Evolutionary conservation across 805 yeast species (phyloP).

Genomic region (Candida sanyiensis): DNA sequence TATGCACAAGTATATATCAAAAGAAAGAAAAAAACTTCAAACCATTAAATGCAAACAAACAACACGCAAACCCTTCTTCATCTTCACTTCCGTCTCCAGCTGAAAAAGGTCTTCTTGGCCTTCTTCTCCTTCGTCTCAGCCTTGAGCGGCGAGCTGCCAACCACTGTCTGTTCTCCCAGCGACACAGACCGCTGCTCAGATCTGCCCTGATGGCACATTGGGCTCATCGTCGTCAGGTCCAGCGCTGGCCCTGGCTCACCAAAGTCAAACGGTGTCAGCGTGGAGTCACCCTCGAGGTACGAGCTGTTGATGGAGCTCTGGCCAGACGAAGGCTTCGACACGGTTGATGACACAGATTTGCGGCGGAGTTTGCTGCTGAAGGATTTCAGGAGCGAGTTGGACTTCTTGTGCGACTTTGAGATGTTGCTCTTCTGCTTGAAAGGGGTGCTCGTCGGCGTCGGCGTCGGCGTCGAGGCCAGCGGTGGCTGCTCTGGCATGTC

Average conservation of each 20-base stretch:
- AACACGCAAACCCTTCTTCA: not conserved
- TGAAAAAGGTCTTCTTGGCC: constrained; percentile 11
- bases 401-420: constrained; percentile 17
- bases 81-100: constrained; percentile 14
- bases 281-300: constrained; percentile 19
- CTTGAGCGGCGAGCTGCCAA: not conserved
- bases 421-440: not conserved
- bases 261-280: constrained; percentile 23
- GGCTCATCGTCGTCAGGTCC: constrained; percentile 22
- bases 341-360: constrained; percentile 15
- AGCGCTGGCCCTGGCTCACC: constrained; percentile 28
- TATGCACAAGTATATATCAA: not conserved
- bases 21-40: not conserved
- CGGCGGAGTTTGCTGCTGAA: constrained; percentile 18
- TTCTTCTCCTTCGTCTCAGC: constrained; percentile 5
- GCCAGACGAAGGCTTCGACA: not conserved
- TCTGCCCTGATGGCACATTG: constrained; percentile 52
- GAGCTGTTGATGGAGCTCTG: constrained; percentile 12
- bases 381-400: constrained; percentile 20
- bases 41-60: not conserved
- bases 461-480: constrained; percentile 6
- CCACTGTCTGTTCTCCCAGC: not conserved
- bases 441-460: constrained; percentile 3
- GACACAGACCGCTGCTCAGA: constrained; percentile 37
- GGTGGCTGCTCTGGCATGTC: constrained; percentile 27